Percentiles rank a stretch among this genome's conserved stretches.
Evolutionary conservation across 495 filamentous ascomycete genomes (phyloP).

Genomic region (Lepraria neglecta): DNA sequence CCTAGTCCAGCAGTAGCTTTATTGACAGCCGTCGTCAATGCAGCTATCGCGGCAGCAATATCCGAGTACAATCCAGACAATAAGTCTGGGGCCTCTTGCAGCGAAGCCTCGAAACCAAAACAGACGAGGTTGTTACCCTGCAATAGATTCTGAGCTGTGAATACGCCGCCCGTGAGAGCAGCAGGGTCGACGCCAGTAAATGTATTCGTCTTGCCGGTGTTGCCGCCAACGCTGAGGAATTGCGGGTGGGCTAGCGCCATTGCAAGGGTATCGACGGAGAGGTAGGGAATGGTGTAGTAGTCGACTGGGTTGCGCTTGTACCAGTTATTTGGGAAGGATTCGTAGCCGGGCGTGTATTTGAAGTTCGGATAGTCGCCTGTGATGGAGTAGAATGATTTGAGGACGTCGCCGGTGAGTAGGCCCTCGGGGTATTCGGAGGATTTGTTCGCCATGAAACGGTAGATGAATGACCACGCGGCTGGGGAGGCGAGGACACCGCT

Average conservation of each 20-base stretch:
- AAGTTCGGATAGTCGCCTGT: constrained; percentile 36
- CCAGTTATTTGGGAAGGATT: constrained; percentile 45
- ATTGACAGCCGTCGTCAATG: constrained; percentile 17
- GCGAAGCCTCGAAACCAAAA: constrained; percentile 39
- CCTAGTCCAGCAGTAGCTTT: constrained; percentile 23
- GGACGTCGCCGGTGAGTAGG: constrained; percentile 33
- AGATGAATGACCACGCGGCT: constrained; percentile 39
- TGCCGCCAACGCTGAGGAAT: constrained; percentile 47
- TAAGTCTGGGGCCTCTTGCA: constrained; percentile 40
- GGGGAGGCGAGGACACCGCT: constrained; percentile 50
- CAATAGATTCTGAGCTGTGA: constrained; percentile 36
- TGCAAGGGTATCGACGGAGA: constrained; percentile 32
- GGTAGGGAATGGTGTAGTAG: constrained; percentile 38
- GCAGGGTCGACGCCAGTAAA: constrained; percentile 47
- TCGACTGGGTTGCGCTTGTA: constrained; percentile 46
- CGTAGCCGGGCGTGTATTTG: constrained; percentile 40
- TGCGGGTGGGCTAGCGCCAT: constrained; percentile 31
- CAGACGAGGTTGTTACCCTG: constrained; percentile 45
- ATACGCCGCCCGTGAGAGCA: constrained; percentile 47
- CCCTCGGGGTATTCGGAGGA: constrained; percentile 35
- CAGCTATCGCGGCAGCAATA: constrained; percentile 31
- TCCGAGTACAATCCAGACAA: constrained; percentile 36
- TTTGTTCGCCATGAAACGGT: constrained; percentile 36
- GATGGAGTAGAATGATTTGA: constrained; percentile 46
- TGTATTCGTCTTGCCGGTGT: constrained; percentile 48